Conservation (phyloP, 2,329 filamentous ascomycete genomes). For the Curvularia spicifera region DNA sequence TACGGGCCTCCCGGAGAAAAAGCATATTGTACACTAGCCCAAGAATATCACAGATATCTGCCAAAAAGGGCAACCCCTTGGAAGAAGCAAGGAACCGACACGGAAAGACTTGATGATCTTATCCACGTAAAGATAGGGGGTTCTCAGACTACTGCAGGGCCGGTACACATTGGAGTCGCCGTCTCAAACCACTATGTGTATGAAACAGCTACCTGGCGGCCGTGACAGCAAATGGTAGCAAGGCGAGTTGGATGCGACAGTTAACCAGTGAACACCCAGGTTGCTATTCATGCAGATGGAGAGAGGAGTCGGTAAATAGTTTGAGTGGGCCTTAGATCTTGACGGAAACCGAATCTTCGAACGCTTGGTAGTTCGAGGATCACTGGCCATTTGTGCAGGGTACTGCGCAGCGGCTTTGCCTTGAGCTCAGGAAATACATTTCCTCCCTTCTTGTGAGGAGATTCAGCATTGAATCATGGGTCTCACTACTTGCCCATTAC, state of each 20-base stretch:
- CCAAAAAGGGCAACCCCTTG: background rate
- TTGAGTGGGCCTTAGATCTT: background rate
- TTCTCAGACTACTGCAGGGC: background rate
- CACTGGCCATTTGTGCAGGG: background rate
- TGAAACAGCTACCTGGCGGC: background rate
- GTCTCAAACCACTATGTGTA: background rate
- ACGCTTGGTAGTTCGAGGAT: background rate
- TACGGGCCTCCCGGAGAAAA: background rate
- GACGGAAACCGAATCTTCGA: background rate
- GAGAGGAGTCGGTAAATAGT: background rate
- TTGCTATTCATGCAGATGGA: background rate
- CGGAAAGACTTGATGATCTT: background rate
- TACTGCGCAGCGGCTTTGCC: background rate
- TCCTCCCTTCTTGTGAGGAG: background rate
- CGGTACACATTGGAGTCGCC: background rate
- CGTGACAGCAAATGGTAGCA: background rate
- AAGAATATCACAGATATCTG: background rate
- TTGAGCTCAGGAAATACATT: background rate
- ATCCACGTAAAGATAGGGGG: constrained; percentile 3
- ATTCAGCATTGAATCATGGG: background rate
- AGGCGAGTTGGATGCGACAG: constrained; percentile 1
- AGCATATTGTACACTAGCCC: background rate
- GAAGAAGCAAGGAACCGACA: background rate
- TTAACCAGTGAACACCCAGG: background rate
- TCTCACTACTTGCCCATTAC: background rate